These are phyloP conservation scores for Syzygium aromaticum DNA, from an alignment of 345 rosid species.

Conservation along the genomic window DNA sequence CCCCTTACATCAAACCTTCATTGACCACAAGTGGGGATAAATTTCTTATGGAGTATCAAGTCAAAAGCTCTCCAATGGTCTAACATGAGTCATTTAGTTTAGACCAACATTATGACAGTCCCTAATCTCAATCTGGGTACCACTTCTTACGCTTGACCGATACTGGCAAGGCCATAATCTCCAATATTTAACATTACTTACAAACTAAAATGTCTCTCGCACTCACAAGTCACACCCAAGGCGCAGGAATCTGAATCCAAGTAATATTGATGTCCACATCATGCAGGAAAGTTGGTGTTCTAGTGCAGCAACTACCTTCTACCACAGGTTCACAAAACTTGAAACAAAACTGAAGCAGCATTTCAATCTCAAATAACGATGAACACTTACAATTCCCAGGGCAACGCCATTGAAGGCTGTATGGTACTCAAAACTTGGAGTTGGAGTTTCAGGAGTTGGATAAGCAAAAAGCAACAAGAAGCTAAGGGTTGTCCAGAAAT, in stretches of 20 bases:
- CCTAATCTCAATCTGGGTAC: background rate
- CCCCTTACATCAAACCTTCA: background rate
- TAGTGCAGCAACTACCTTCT: background rate
- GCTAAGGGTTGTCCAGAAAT: constrained; percentile 85
- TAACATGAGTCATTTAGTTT: background rate
- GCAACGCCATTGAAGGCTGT: constrained; percentile 91
- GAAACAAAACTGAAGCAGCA: background rate
- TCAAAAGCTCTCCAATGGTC: background rate
- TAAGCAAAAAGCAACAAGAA: constrained; percentile 90
- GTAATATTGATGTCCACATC: background rate
- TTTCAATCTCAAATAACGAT: background rate
- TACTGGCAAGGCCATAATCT: background rate
- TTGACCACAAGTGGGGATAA: background rate
- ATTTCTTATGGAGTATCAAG: background rate
- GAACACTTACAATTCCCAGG: constrained; percentile 74
- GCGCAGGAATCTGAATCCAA: background rate
- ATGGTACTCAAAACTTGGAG: constrained; percentile 95
- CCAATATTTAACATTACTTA: background rate
- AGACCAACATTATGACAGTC: background rate
- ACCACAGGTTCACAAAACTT: background rate
- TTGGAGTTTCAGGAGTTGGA: constrained; percentile 87
- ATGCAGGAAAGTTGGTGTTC: background rate
- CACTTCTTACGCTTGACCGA: background rate
- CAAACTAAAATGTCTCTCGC: background rate
- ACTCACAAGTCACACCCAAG: background rate